Conservation (phyloP, 2,329 filamentous ascomycete species). For the Pezicula rhizophila region DNA sequence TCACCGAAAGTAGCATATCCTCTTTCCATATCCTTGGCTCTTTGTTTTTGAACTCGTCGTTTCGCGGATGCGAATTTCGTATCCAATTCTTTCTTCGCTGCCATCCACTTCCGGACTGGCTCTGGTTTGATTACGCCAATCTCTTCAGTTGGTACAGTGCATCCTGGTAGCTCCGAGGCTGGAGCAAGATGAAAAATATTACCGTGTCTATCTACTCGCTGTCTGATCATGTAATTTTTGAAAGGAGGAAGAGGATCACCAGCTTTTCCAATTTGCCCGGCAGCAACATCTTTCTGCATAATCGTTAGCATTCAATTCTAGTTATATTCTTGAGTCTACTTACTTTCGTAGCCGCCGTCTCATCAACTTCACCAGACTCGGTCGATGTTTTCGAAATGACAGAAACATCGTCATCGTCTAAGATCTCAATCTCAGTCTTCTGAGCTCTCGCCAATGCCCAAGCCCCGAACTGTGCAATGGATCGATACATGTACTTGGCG, state of each 20-base stretch:
- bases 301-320: neutral
- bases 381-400: slow-evolving; percentile 56
- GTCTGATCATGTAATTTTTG: slow-evolving; percentile 83
- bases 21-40: slow-evolving; percentile 64
- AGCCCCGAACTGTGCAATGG: slow-evolving; percentile 85
- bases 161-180: slow-evolving; percentile 59
- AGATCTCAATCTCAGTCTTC: slow-evolving; percentile 70
- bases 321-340: neutral
- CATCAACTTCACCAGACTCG: slow-evolving; percentile 32
- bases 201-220: slow-evolving; percentile 76
- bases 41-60: slow-evolving; percentile 64
- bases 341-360: slow-evolving; percentile 22
- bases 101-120: slow-evolving; percentile 79
- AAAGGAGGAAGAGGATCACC: slow-evolving; percentile 80
- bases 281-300: slow-evolving; percentile 2
- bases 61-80: slow-evolving; percentile 63
- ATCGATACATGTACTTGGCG: slow-evolving; percentile 92
- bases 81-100: slow-evolving; percentile 68
- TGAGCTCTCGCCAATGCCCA: slow-evolving; percentile 86
- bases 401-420: slow-evolving; percentile 72
- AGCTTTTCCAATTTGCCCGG: slow-evolving; percentile 65
- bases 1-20: slow-evolving; percentile 66
- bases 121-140: slow-evolving; percentile 76
- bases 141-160: slow-evolving; percentile 51
- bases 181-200: slow-evolving; percentile 62